Conservation (phyloP, 2,329 filamentous ascomycete genomes). For the Fusarium tupiense region DNA sequence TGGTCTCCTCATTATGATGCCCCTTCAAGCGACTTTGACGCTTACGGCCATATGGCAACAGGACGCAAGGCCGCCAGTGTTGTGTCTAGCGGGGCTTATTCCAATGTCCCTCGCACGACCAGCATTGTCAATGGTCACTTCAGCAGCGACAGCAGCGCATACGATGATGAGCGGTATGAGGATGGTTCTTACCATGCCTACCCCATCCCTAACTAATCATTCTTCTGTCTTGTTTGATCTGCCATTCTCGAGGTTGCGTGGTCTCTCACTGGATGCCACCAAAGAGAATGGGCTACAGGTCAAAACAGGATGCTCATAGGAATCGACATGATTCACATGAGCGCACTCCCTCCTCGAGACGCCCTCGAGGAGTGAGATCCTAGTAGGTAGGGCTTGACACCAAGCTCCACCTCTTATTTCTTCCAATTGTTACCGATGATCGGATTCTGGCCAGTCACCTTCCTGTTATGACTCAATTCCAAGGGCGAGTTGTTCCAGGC, state of each 20-base stretch:
- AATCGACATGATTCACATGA: slow-evolving; percentile 11
- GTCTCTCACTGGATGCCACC: not conserved
- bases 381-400: slow-evolving; percentile 32
- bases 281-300: slow-evolving; percentile 4
- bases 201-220: slow-evolving; percentile 46
- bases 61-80: slow-evolving; percentile 42
- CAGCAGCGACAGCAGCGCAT: slow-evolving; percentile 45
- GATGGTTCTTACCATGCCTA: slow-evolving; percentile 51
- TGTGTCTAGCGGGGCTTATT: slow-evolving; percentile 38
- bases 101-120: slow-evolving; percentile 45
- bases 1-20: slow-evolving; percentile 42
- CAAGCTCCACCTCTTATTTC: slow-evolving; percentile 29
- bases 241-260: not conserved
- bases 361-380: slow-evolving; percentile 12
- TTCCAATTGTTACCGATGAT: slow-evolving; percentile 33
- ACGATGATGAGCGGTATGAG: slow-evolving; percentile 46
- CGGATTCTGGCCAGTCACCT: slow-evolving; percentile 20
- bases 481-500: slow-evolving; percentile 23
- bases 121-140: slow-evolving; percentile 43
- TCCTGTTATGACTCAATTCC: slow-evolving; percentile 31
- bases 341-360: slow-evolving; percentile 6
- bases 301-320: slow-evolving; percentile 11
- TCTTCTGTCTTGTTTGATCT: slow-evolving; percentile 21
- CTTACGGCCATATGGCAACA: slow-evolving; percentile 42
- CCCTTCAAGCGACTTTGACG: slow-evolving; percentile 40